Evolutionary conservation across 768 basidiomycete genomes (phyloP).

Genomic region (Kwoniella sp.): DNA sequence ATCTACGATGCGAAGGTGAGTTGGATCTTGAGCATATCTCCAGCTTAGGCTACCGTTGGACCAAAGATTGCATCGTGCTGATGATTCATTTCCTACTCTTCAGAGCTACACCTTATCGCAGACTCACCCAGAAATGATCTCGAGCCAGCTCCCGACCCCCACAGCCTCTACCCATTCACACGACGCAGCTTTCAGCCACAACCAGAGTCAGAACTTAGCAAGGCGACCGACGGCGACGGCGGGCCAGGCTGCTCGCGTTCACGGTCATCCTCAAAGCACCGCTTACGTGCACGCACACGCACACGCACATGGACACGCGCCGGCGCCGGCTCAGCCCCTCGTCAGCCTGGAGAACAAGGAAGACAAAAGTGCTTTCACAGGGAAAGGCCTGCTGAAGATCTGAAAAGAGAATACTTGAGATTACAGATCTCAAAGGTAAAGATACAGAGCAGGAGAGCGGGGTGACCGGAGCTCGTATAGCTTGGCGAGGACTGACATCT

Average conservation of each 20-base stretch:
- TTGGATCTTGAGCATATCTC: conserved; percentile 5
- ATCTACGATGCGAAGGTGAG: conserved; percentile 51
- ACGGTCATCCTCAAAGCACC: too few species aligned
- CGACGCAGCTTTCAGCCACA: background rate
- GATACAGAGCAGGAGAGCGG: too few species aligned
- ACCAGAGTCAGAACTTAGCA: background rate
- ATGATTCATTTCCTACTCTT: background rate
- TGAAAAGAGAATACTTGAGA: conserved; percentile 7
- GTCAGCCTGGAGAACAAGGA: conserved; percentile 19
- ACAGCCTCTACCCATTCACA: background rate
- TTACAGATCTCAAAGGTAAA: too few species aligned
- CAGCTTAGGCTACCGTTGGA: too few species aligned
- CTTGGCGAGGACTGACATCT: too few species aligned
- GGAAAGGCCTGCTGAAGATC: conserved; percentile 38
- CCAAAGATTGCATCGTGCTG: too few species aligned
- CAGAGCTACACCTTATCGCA: conserved; percentile 21
- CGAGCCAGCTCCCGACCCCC: conserved; percentile 2
- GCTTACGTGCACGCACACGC: too few species aligned
- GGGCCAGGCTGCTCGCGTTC: background rate
- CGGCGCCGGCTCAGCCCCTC: conserved; percentile 18
- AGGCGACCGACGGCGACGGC: background rate
- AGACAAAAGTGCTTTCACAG: conserved; percentile 33
- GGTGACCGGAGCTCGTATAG: too few species aligned
- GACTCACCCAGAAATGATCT: conserved; percentile 3
- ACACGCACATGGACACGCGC: background rate